A percentile compares a stretch with the other conserved stretches of the same genome.
phyloP scores from a whole-genome alignment of 2,329 filamentous ascomycete genomes.

The Hymenoscyphus salicellus region DNA sequence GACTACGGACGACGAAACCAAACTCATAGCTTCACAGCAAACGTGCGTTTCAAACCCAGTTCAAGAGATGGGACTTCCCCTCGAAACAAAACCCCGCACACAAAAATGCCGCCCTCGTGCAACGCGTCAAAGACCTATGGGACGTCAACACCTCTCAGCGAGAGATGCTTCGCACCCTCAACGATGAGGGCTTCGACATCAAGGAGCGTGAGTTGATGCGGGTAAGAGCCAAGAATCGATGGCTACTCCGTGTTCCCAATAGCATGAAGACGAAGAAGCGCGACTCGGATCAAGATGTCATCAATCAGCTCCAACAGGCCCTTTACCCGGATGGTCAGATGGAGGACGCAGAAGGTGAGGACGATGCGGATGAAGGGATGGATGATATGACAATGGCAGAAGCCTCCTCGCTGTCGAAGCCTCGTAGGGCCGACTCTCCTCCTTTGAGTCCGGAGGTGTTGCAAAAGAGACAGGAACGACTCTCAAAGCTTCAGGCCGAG shows the following conservation, averaged over 20 bases:
- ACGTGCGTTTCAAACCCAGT: slow-evolving; percentile 72
- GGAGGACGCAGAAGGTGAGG: slow-evolving; percentile 29
- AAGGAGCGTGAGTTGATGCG: slow-evolving; percentile 69
- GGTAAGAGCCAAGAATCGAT: slow-evolving; percentile 65
- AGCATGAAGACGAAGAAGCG: slow-evolving; percentile 49
- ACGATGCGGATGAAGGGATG: slow-evolving; percentile 17
- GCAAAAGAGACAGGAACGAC: slow-evolving; percentile 52
- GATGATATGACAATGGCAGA: slow-evolving; percentile 18
- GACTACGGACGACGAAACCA: slow-evolving; percentile 10
- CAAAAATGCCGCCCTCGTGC: slow-evolving; percentile 64
- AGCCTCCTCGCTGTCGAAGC: slow-evolving; percentile 26
- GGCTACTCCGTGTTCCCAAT: slow-evolving; percentile 61
- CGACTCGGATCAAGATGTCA: slow-evolving; percentile 35
- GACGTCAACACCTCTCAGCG: slow-evolving; percentile 68
- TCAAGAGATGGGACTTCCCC: slow-evolving; percentile 76
- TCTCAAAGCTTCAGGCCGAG: slow-evolving; percentile 54
- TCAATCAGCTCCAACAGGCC: slow-evolving; percentile 36
- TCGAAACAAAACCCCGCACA: slow-evolving; percentile 70
- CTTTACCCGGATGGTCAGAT: slow-evolving; percentile 34
- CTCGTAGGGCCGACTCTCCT: slow-evolving; percentile 29
- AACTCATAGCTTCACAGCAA: slow-evolving; percentile 50
- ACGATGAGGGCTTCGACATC: slow-evolving; percentile 70
- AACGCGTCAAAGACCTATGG: slow-evolving; percentile 74
- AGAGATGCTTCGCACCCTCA: slow-evolving; percentile 69
- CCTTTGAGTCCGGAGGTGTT: slow-evolving; percentile 46